Base-by-base conservation (phyloP, 345 rosid genomes). In the Eucalyptus curtisii region DNA sequence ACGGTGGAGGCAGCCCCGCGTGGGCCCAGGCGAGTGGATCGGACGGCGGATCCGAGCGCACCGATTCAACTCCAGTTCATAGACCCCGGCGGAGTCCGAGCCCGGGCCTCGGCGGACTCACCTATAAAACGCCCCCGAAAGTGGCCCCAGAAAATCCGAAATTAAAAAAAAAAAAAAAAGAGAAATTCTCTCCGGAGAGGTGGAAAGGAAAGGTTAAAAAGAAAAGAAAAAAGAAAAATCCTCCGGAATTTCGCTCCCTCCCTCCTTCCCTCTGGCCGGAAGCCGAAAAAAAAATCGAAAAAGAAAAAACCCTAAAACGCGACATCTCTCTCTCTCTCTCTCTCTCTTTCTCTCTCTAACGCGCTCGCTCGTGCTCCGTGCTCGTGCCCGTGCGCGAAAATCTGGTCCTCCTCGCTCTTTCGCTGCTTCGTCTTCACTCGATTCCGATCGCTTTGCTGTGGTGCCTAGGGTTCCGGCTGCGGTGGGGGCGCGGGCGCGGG, bases 11-110 rank as follows among this genome's bases (percentile, higher is more conserved):
- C 7, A 1, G 24, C 14, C 37, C 49, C 2, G 89, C 71, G 89
- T 88, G 89, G 93, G 33, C 31, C 76, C 53, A 25, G 45, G 45
- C 86, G 25, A 27, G 61, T 80, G 48, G 87, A 87, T 86, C 87
- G 55, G 25, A 91, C 86, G 84, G 87, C 91, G 95, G 95, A 94
- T 86, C 87, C 89, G 89, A 92, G 86, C 15, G 4, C 87, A 16
- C 59, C 22, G 33, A 88, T 88, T 91, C 85, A 92, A 91, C 89
- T 90, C 57, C 50, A 90, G 24, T 89, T 91, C 85, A 94, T 81
- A 87, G 90, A 49, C n/a, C 89, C 25, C 87, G 64, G 90, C 71
- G 47, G 92, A 90, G 89, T 93, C 94, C 94, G 95, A 86, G 89
- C 61, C 87, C 80, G 27, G 31, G 87, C 90, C 33, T 87, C 87